Evolutionary conservation across 768 basidiomycete genomes (phyloP).

Genomic region (Lactarius evosmus): DNA sequence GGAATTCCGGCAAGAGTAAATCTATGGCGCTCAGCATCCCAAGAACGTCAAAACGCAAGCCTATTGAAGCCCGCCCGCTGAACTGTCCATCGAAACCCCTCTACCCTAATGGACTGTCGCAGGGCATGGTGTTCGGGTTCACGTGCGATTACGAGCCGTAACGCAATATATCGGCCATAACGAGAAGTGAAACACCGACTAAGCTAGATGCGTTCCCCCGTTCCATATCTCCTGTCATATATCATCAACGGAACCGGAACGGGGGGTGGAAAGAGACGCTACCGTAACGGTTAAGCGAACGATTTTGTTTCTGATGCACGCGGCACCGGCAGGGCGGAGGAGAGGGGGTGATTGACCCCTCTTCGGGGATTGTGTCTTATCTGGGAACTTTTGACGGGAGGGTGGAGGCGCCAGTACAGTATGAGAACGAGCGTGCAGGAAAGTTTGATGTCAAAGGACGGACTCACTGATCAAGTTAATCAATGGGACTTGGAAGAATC

Average conservation of each 20-base stretch:
- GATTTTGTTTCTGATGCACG: conserved; percentile 2
- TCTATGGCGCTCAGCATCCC: not conserved
- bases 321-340: not conserved
- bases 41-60: conserved; percentile 1
- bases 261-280: not conserved
- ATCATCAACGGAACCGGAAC: not conserved
- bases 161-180: not conserved
- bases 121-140: conserved; percentile 4
- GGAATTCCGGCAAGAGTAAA: not conserved
- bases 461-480: too few species aligned
- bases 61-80: not conserved
- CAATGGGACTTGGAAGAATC: not conserved
- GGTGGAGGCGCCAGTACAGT: not conserved
- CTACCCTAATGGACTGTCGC: conserved; percentile 1
- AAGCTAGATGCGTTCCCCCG: not conserved
- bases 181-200: not conserved
- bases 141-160: conserved; percentile 2
- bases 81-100: conserved; percentile 5
- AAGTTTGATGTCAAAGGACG: not conserved
- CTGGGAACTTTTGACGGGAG: not conserved
- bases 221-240: not conserved
- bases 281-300: not conserved
- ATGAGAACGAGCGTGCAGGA: not conserved
- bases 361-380: not conserved
- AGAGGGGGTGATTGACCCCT: not conserved